Evolutionary conservation across 2,329 filamentous ascomycete species (phyloP).

Genomic region (Colletotrichum liriopes): DNA sequence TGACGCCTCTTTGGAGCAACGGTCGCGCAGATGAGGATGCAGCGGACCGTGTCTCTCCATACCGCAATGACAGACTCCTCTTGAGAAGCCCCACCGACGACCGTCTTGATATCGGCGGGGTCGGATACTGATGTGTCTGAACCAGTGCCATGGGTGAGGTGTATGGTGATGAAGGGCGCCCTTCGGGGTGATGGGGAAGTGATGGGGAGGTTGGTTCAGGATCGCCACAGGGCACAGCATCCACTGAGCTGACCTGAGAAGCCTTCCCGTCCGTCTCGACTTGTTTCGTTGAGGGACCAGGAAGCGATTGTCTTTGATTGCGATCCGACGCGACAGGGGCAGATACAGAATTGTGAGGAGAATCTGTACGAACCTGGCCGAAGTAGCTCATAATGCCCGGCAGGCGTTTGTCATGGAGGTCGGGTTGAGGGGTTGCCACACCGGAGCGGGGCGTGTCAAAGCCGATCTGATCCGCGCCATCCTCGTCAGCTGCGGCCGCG

Average conservation of each 20-base stretch:
- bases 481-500: slow-evolving; percentile 74
- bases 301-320: slow-evolving; percentile 32
- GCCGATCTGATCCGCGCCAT: slow-evolving; percentile 82
- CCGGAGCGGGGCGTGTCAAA: slow-evolving; percentile 91
- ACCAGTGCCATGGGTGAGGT: slow-evolving; percentile 36
- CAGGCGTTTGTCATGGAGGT: slow-evolving; percentile 93
- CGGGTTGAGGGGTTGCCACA: slow-evolving; percentile 92
- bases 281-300: slow-evolving; percentile 40
- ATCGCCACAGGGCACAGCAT: slow-evolving; percentile 40
- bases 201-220: slow-evolving; percentile 41
- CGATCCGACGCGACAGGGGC: slow-evolving; percentile 51
- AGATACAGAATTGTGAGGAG: slow-evolving; percentile 57
- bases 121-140: slow-evolving; percentile 42
- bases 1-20: slow-evolving; percentile 60
- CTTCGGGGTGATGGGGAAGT: slow-evolving; percentile 23
- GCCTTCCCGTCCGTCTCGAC: slow-evolving; percentile 34
- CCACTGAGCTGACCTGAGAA: slow-evolving; percentile 40
- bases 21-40: slow-evolving; percentile 53
- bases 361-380: slow-evolving; percentile 97
- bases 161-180: slow-evolving; percentile 24
- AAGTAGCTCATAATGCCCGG: slow-evolving; percentile 98
- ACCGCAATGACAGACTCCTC: slow-evolving; percentile 50
- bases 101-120: slow-evolving; percentile 44
- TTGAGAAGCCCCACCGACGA: slow-evolving; percentile 43
- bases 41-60: slow-evolving; percentile 52